These are phyloP conservation scores for Colletotrichum cordylinicola DNA, from an alignment of 2,329 filamentous ascomycete genomes.

Conservation along the genomic window DNA sequence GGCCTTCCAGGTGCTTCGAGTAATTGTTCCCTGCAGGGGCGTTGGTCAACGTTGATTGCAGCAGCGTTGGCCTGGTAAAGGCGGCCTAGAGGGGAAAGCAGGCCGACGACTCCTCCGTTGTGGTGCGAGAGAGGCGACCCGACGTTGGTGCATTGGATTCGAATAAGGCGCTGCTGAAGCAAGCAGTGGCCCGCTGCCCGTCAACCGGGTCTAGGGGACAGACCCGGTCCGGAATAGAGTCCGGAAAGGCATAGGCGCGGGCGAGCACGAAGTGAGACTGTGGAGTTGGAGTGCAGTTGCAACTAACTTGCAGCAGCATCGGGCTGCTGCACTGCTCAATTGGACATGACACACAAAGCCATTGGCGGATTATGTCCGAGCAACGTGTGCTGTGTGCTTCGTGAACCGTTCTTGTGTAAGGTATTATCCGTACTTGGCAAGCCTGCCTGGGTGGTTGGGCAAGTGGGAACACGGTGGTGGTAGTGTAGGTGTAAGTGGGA, in stretches of 20 bases:
- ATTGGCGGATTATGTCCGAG: background rate
- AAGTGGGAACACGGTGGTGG: background rate
- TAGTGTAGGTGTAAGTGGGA: background rate
- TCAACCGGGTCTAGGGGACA: slow-evolving; percentile 10
- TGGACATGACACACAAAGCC: background rate
- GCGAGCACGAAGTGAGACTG: background rate
- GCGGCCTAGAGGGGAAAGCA: background rate
- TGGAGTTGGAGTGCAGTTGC: background rate
- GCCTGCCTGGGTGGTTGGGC: background rate
- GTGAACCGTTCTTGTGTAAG: background rate
- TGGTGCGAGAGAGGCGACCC: background rate
- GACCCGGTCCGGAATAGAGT: background rate
- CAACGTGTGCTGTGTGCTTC: background rate
- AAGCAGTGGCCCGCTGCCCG: background rate
- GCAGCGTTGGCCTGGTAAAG: background rate
- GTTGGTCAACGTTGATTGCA: background rate
- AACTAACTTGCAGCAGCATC: background rate
- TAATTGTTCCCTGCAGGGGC: background rate
- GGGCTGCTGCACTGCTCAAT: background rate
- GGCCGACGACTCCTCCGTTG: background rate
- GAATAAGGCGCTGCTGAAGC: background rate
- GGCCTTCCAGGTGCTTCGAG: background rate
- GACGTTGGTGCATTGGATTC: background rate
- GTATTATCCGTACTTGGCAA: background rate
- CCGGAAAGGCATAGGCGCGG: background rate